Evolutionary conservation across 108 stramenopile species (phyloP), one percentile per base, ranked within the genome.

Genomic region (Nitzschia sp.): DNA sequence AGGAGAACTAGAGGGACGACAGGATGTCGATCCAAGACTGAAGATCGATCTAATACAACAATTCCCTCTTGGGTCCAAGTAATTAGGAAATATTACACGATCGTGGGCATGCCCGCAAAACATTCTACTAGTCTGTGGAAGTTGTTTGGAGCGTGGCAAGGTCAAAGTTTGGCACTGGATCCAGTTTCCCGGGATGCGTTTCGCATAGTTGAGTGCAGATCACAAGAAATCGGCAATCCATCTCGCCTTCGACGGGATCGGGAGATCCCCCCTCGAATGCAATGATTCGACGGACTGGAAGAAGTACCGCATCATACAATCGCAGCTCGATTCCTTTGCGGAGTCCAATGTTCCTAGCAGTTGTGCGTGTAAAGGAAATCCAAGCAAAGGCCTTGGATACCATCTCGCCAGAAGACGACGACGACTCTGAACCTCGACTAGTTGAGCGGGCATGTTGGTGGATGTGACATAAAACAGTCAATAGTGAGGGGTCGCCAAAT

Each of bases 1-100:
- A 2, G 87, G 82, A 4, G 87, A 88, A 60, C 30, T 84, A 31
- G 74, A 67, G 45, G 74, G 83, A 53, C 60, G 71, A 55, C 71
- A 85, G 6, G 73, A 83, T 33, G 86, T 88, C 36, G 86, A 88
- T 74, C 82, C 86, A 44, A 75, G 67, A 58, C 41, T 85, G 60
- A 84, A 77, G 30, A 88, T 88, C 53, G 84, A 88, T 68, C 71
- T 76, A 31, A 53, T 85, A 19, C 80, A 88, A 52, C 65, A 77
- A 41, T 88, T 88, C 48, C 86, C 86, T 44, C 58, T 80, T 47
- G 21, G 53, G 35, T 56, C 38, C 23, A 52, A 29, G 17, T 61
- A 41, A 36, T 23, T 2, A 30, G 28, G n/a, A n/a, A n/a, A n/a
- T n/a, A n/a, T n/a, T 2, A 1, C 45, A 46, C n/a, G 45, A 46